These are phyloP conservation scores for Sporothrix sp. DNA, from an alignment of 2,329 filamentous ascomycete species.

Conservation along the genomic window DNA sequence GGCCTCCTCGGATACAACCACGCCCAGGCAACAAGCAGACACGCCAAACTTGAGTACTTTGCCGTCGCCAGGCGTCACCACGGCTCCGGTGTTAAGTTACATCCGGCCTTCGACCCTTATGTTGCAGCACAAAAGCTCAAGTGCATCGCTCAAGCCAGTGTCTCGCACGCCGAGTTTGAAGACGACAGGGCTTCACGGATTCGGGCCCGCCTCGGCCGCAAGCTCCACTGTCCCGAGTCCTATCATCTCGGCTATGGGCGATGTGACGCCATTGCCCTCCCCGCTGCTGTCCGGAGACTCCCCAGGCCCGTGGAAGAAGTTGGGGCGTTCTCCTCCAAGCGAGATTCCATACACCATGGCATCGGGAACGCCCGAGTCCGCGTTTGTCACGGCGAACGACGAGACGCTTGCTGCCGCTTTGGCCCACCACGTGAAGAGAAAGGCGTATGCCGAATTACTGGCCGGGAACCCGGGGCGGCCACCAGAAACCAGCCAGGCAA, in stretches of 20 bases:
- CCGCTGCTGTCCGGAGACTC: constrained; percentile 58
- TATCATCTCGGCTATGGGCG: constrained; percentile 63
- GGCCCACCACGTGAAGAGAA: constrained; percentile 46
- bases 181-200: constrained; percentile 36
- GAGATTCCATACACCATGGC: constrained; percentile 31
- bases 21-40: too few species aligned
- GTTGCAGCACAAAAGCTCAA: constrained; percentile 33
- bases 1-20: background rate
- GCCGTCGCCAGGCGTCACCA: constrained; percentile 2
- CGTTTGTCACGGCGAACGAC: constrained; percentile 40
- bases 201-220: constrained; percentile 44
- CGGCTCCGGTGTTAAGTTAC: constrained; percentile 14
- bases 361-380: constrained; percentile 32
- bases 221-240: constrained; percentile 64
- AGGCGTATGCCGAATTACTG: constrained; percentile 42
- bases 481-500: constrained; percentile 18
- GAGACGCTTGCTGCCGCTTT: constrained; percentile 43
- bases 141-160: constrained; percentile 40
- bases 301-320: constrained; percentile 54
- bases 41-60: constrained; percentile 9
- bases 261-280: constrained; percentile 70
- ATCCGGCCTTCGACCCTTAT: constrained; percentile 21
- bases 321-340: constrained; percentile 36
- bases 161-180: constrained; percentile 54
- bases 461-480: constrained; percentile 19